Evolutionary conservation across 306 rosid genomes (phyloP), one percentile per base, ranked within the genome.

Genomic region (Quercus parvula): DNA sequence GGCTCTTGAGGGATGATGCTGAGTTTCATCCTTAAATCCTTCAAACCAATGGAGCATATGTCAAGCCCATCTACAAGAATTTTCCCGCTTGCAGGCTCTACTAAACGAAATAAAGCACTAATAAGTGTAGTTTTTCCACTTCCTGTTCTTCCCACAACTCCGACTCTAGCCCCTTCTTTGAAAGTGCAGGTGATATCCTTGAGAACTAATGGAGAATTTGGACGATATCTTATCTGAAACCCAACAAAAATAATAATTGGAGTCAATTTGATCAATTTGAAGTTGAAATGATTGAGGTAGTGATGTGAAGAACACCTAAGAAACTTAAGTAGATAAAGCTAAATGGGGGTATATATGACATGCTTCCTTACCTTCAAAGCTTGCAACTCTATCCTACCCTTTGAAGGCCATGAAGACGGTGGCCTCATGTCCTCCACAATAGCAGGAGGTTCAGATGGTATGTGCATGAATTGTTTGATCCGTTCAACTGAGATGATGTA

Each of bases 111-210:
- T 87, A 94, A 78, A 79, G 96, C 97, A 79, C 95, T 91, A 30
- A 94, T 89, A 4, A 94, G 89, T 10, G 98, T 94, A 0, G 90
- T 94, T 86, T 91, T 94, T 15, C 97, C 92, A 22, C 97, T 94
- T 85, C 97, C 98, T 4, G 97, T 94, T 68, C 97, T 90, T 85
- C 97, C 98, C 46, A 91, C 95, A 75, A 94, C 97, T 81, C 98
- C 97, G 9, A 91, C 97, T 81, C 89, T 85, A 20, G 73, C 89
- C 67, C 96, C 94, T 86, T 90, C 92, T 49, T 76, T 75, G 81
- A 91, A 86, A 12, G 90, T 89, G 83, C 98, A 94, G 54, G 88
- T 86, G 56, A 93, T 89, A 62, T 94, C 92, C 81, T 85, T 90
- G 25, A 94, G 93, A 73, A 94, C 92, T 46, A 86, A 27, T 2